Evolutionary conservation across 139 green algal genomes (phyloP).

Genomic region (Mychonastes homosphaera): DNA sequence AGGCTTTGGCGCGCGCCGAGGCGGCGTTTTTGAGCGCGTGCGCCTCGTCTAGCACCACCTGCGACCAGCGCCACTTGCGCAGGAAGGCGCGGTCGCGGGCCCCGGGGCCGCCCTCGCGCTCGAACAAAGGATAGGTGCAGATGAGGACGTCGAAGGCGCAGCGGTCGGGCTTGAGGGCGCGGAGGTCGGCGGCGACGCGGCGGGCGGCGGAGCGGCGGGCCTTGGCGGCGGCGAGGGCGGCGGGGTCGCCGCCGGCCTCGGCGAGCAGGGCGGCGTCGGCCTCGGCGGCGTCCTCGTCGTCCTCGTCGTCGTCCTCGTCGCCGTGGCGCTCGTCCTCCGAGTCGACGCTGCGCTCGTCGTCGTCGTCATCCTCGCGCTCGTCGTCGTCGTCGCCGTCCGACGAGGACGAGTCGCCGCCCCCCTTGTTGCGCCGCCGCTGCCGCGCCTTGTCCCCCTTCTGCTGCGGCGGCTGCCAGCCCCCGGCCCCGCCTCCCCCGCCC

Average conservation of each 20-base stretch:
- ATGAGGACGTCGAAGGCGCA: constrained; percentile 80
- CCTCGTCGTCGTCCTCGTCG: constrained; percentile 18
- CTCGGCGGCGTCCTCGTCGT: constrained; percentile 8
- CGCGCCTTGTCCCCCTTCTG: no score
- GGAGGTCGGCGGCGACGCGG: neutral
- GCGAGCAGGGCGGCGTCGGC: neutral
- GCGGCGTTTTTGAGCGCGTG: constrained; percentile 83
- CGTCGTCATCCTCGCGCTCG: constrained; percentile 13
- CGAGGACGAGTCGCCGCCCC: no score
- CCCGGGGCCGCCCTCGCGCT: constrained; percentile 47
- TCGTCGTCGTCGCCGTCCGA: constrained; percentile 24
- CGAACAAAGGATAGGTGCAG: constrained; percentile 83
- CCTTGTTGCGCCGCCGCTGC: neutral
- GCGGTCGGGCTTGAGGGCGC: neutral
- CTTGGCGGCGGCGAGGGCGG: neutral
- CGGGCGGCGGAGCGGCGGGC: neutral
- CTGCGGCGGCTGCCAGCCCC: no score
- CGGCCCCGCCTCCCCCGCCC: no score
- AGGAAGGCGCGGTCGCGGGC: constrained; percentile 41
- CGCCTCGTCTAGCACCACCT: constrained; percentile 71
- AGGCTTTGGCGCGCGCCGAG: constrained; percentile 27
- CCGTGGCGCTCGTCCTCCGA: constrained; percentile 15
- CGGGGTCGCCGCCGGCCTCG: no score
- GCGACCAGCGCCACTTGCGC: constrained; percentile 50
- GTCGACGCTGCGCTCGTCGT: constrained; percentile 6